Conservation (phyloP, 2,329 filamentous ascomycete genomes). For the Cercospora sp. region DNA sequence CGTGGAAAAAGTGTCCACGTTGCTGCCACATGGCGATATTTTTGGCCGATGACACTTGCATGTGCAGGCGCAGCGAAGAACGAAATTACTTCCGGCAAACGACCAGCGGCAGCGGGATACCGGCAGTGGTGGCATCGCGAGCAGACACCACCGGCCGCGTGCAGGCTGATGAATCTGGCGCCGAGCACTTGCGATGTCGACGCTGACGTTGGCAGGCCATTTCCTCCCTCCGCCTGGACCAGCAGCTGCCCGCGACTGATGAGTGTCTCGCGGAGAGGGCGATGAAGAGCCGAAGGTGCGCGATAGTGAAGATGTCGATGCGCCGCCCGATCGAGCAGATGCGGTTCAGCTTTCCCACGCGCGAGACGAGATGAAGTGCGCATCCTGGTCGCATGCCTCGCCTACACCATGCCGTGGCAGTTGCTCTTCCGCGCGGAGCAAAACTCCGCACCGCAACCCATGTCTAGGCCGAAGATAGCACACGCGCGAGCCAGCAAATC, state of each 20-base stretch:
- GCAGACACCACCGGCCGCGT: neutral
- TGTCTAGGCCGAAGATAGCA: neutral
- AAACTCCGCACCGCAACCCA: neutral
- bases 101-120: too few species aligned
- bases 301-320: neutral
- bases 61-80: neutral
- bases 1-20: neutral
- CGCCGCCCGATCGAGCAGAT: neutral
- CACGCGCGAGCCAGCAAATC: conserved; percentile 1
- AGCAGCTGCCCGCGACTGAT: neutral
- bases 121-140: neutral
- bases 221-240: neutral
- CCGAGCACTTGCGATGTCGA: neutral
- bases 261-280: neutral
- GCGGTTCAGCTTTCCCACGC: neutral
- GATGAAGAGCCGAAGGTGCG: neutral
- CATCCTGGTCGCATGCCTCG: neutral
- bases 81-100: neutral
- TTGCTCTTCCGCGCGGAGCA: neutral
- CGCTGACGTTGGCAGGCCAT: neutral
- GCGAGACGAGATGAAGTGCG: neutral
- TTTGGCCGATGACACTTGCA: neutral
- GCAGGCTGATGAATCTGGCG: neutral
- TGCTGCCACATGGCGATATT: neutral
- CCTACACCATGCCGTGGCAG: neutral